Percentiles rank a stretch among this genome's conserved stretches.
These are phyloP conservation scores for Apiotrichum domesticum DNA, from an alignment of 1,284 basidiomycete species.

Conservation along the genomic window DNA sequence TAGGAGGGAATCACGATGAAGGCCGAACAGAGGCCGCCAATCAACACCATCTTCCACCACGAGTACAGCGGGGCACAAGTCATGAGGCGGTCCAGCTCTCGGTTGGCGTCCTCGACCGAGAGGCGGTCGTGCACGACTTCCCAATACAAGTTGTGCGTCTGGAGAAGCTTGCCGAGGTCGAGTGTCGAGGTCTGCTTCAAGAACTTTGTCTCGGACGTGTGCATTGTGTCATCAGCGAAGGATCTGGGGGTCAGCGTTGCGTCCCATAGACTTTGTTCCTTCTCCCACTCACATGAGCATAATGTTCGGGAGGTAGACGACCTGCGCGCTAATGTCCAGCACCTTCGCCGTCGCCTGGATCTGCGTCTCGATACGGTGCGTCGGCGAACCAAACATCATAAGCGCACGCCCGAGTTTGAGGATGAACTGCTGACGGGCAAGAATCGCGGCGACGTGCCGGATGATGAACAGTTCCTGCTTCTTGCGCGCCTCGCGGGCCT, in stretches of 20 bases:
- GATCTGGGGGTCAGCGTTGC: slow-evolving; percentile 40
- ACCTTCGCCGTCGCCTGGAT: slow-evolving; percentile 79
- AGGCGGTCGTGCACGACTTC: slow-evolving; percentile 81
- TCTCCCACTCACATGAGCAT: slow-evolving; percentile 54
- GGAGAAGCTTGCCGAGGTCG: slow-evolving; percentile 69
- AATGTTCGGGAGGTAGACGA: slow-evolving; percentile 79
- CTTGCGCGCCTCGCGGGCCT: slow-evolving; percentile 58
- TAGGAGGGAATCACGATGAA: slow-evolving; percentile 58
- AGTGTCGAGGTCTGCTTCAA: slow-evolving; percentile 69
- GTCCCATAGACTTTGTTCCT: background rate
- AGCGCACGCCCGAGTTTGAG: slow-evolving; percentile 80
- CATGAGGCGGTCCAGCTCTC: slow-evolving; percentile 72
- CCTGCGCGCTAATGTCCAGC: slow-evolving; percentile 74
- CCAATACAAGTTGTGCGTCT: slow-evolving; percentile 75
- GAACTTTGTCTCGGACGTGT: slow-evolving; percentile 79
- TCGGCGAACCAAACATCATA: slow-evolving; percentile 95
- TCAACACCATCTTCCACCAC: slow-evolving; percentile 61
- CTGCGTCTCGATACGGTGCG: slow-evolving; percentile 79
- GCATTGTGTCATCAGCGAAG: slow-evolving; percentile 75
- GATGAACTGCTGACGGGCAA: slow-evolving; percentile 82
- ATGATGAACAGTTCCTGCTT: slow-evolving; percentile 79
- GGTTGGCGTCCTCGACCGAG: slow-evolving; percentile 70
- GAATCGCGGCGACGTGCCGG: slow-evolving; percentile 78
- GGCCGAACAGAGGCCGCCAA: slow-evolving; percentile 74
- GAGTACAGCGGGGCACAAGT: slow-evolving; percentile 56